Evolutionary conservation across 768 basidiomycete genomes (phyloP).

Genomic region (Trametes maxima): DNA sequence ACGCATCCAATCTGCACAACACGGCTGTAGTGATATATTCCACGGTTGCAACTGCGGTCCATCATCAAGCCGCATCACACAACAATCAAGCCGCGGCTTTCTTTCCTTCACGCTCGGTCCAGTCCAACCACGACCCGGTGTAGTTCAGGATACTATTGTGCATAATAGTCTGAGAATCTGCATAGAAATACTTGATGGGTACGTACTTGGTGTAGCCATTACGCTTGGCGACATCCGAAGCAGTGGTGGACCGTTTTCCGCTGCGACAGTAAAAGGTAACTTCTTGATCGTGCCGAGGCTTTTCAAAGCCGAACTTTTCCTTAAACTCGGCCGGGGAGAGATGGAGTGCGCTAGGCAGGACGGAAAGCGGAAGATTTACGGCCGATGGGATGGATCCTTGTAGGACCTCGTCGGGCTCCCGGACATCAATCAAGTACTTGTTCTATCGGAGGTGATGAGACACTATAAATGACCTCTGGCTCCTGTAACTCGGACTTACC

Average conservation of each 20-base stretch:
- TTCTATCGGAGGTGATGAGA: slow-evolving; percentile 46
- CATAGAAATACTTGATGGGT: not conserved
- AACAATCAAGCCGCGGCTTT: slow-evolving; percentile 2
- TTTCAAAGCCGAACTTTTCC: slow-evolving; percentile 69
- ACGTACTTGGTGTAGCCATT: slow-evolving; percentile 82
- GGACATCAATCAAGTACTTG: slow-evolving; percentile 83
- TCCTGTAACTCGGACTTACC: slow-evolving; percentile 40
- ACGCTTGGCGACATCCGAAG: slow-evolving; percentile 78
- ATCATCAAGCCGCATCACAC: no score
- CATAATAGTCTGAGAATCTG: not conserved
- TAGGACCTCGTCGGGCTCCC: slow-evolving; percentile 88
- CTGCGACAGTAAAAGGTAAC: slow-evolving; percentile 91
- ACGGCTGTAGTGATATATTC: not conserved
- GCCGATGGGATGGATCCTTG: slow-evolving; percentile 93
- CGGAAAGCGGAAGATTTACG: slow-evolving; percentile 85
- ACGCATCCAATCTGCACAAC: not conserved
- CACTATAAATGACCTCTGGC: not conserved
- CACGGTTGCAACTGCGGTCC: no score
- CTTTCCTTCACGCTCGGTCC: slow-evolving; percentile 40
- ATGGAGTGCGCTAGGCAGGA: slow-evolving; percentile 68
- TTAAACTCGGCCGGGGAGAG: slow-evolving; percentile 58
- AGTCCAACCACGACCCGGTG: slow-evolving; percentile 56
- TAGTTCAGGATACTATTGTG: slow-evolving; percentile 48
- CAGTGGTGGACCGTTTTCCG: slow-evolving; percentile 80
- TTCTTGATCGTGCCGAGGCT: slow-evolving; percentile 70